These are phyloP conservation scores for Talaromyces borbonicus DNA, from an alignment of 495 filamentous ascomycete genomes.

Conservation along the genomic window DNA sequence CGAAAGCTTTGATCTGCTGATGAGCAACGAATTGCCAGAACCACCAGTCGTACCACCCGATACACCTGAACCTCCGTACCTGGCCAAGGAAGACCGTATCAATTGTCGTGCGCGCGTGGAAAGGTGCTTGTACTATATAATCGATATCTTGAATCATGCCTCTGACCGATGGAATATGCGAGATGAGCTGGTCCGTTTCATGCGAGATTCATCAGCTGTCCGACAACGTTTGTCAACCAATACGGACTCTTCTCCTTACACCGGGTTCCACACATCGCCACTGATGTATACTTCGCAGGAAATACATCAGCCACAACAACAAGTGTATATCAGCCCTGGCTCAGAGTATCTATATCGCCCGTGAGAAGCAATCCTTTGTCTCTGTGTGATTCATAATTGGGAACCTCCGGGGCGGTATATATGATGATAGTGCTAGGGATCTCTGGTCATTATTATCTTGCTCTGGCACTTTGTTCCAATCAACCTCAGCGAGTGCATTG, in stretches of 20 bases:
- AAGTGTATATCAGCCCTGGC: no score
- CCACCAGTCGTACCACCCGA: conserved; percentile 26
- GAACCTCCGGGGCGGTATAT: no score
- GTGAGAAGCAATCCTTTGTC: no score
- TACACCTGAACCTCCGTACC: conserved; percentile 25
- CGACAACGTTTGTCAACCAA: conserved; percentile 1
- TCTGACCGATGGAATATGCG: conserved; percentile 26
- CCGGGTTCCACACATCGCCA: neutral
- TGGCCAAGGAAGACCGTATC: conserved; percentile 27
- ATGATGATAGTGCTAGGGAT: no score
- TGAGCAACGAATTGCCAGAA: conserved; percentile 23
- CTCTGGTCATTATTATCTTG: no score
- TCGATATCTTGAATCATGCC: conserved; percentile 24
- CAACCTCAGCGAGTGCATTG: no score
- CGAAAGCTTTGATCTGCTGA: conserved; percentile 25
- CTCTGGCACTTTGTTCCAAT: no score
- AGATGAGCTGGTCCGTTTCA: conserved; percentile 22
- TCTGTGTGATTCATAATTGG: no score
- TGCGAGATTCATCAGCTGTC: conserved; percentile 14
- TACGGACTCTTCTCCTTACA: neutral
- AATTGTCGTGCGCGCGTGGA: conserved; percentile 27
- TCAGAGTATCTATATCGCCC: no score
- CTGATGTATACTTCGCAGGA: neutral
- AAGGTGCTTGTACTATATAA: conserved; percentile 24
- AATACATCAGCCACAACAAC: no score